Evolutionary conservation across 805 yeast species (phyloP).

Genomic region (Priceomyces carsonii): DNA sequence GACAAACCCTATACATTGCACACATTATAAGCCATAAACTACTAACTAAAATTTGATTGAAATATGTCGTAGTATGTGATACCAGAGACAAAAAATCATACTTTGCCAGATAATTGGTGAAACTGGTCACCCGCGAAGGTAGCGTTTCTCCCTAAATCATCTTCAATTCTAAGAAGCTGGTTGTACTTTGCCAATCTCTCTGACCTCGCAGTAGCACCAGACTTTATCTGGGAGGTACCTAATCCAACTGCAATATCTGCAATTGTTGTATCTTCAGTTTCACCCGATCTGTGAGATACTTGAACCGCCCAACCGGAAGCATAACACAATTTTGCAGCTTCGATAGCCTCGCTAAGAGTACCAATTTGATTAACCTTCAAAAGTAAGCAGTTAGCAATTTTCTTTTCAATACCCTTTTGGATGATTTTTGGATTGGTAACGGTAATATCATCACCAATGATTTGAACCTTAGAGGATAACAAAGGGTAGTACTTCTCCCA

Average conservation of each 20-base stretch:
- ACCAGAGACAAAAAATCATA: too few species aligned
- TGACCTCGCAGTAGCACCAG: slow-evolving; percentile 25
- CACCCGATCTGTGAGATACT: slow-evolving; percentile 25
- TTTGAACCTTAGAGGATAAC: slow-evolving; percentile 14
- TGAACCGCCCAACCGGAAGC: slow-evolving; percentile 20
- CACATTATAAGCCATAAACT: too few species aligned
- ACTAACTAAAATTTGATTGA: too few species aligned
- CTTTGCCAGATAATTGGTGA: slow-evolving; percentile 8
- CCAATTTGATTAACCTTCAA: slow-evolving; percentile 26
- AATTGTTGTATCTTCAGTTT: slow-evolving; percentile 23
- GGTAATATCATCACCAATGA: slow-evolving; percentile 23
- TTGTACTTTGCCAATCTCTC: slow-evolving; percentile 24
- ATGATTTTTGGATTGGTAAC: slow-evolving; percentile 23
- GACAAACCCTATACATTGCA: too few species aligned
- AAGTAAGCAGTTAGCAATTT: slow-evolving; percentile 20
- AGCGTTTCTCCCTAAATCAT: slow-evolving; percentile 19
- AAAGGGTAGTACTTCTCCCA: slow-evolving; percentile 17
- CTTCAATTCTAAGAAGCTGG: slow-evolving; percentile 23
- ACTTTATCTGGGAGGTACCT: slow-evolving; percentile 22
- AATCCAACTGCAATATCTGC: slow-evolving; percentile 25
- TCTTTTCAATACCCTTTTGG: slow-evolving; percentile 18
- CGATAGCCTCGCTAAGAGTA: slow-evolving; percentile 18
- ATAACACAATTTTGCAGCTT: slow-evolving; percentile 17
- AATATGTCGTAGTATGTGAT: too few species aligned
- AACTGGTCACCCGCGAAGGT: slow-evolving; percentile 17